phyloP scores from a whole-genome alignment of 2,329 filamentous ascomycete genomes.

The Pseudogymnoascus sp. region DNA sequence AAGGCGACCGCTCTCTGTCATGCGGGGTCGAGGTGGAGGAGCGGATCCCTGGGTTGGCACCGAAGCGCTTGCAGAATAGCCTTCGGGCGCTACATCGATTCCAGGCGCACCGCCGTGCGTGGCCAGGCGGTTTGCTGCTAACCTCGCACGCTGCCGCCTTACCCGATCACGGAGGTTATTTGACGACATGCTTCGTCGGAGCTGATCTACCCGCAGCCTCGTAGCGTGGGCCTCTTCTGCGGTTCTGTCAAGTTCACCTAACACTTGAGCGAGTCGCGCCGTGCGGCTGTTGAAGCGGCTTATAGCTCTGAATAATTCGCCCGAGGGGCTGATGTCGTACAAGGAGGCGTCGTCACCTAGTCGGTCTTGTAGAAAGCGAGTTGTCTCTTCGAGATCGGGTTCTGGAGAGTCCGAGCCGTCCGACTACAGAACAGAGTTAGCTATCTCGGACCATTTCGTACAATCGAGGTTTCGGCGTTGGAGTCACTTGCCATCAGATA shows the following conservation, averaged over 20 bases:
- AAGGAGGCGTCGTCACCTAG: constrained; percentile 33
- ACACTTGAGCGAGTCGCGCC: constrained; percentile 15
- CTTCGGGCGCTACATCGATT: background rate
- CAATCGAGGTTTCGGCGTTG: background rate
- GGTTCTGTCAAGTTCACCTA: constrained; percentile 1
- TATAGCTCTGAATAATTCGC: constrained; percentile 38
- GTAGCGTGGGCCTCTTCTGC: background rate
- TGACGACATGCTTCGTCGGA: constrained; percentile 6
- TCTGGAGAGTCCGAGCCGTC: background rate
- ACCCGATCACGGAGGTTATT: constrained; percentile 5
- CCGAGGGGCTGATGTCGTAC: constrained; percentile 35
- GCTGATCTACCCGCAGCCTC: background rate
- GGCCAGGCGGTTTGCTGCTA: background rate
- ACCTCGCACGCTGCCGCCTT: background rate
- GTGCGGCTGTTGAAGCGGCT: constrained; percentile 33
- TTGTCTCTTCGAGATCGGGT: constrained; percentile 22
- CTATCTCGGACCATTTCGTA: background rate
- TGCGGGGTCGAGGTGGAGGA: background rate
- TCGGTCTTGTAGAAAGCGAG: constrained; percentile 32
- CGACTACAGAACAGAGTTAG: background rate
- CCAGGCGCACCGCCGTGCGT: background rate
- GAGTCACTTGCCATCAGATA: constrained; percentile 22
- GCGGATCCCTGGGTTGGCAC: background rate
- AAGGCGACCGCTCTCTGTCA: background rate
- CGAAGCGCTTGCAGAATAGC: background rate